These are phyloP conservation scores for Neonectria faginata DNA, from an alignment of 2,329 filamentous ascomycete species.

Conservation along the genomic window DNA sequence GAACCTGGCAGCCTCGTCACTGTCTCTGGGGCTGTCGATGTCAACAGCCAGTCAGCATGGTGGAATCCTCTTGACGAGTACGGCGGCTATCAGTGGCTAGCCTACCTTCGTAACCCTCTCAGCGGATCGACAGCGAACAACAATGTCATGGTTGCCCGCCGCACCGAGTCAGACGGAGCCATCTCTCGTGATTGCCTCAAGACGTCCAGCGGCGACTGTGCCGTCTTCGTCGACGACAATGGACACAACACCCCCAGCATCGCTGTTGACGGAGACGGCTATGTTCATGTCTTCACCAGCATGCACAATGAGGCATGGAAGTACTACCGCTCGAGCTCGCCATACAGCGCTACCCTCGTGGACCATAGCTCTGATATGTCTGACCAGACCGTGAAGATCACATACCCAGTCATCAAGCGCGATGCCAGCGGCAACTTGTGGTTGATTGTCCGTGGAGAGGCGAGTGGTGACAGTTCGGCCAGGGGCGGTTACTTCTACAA, in stretches of 20 bases:
- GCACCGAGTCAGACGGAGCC: slow-evolving; percentile 31
- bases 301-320: slow-evolving; percentile 46
- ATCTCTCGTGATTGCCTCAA: slow-evolving; percentile 42
- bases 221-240: slow-evolving; percentile 38
- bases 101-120: slow-evolving; percentile 41
- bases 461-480: slow-evolving; percentile 23
- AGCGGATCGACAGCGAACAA: slow-evolving; percentile 38
- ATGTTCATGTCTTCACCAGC: slow-evolving; percentile 45
- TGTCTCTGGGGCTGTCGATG: slow-evolving; percentile 37
- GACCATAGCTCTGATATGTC: slow-evolving; percentile 39
- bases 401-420: slow-evolving; percentile 34
- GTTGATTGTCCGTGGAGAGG: slow-evolving; percentile 35
- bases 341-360: slow-evolving; percentile 39
- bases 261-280: slow-evolving; percentile 42
- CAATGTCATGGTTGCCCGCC: slow-evolving; percentile 44
- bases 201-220: slow-evolving; percentile 33
- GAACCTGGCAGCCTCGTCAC: slow-evolving; percentile 30
- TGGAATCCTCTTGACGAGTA: slow-evolving; percentile 44
- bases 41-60: slow-evolving; percentile 42
- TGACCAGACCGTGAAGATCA: slow-evolving; percentile 33
- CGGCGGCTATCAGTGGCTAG: slow-evolving; percentile 39
- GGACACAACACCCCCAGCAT: slow-evolving; percentile 42
- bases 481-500: slow-evolving; percentile 35
- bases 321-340: slow-evolving; percentile 39
- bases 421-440: slow-evolving; percentile 33